These are phyloP conservation scores for Trichoderma sp. DNA, from an alignment of 2,329 filamentous ascomycete genomes.

Conservation along the genomic window DNA sequence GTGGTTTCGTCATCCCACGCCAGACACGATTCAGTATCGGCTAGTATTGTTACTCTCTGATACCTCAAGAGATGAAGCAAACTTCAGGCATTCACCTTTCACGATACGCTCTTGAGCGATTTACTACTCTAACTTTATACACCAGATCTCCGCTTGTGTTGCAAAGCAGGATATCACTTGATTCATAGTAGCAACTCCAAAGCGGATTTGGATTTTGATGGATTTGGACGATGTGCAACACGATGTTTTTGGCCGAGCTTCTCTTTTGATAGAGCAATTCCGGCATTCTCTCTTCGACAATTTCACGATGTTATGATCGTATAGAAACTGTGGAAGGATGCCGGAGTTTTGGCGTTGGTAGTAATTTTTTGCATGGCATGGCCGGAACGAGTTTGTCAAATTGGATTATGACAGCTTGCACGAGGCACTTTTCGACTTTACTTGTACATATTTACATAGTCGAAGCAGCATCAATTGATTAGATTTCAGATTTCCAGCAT, in stretches of 20 bases:
- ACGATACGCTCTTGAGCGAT: constrained; percentile 9
- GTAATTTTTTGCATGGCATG: neutral
- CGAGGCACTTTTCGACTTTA: neutral
- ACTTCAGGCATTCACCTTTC: neutral
- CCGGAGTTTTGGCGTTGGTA: constrained; percentile 16
- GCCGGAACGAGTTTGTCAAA: neutral
- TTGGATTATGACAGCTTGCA: neutral
- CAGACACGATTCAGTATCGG: neutral
- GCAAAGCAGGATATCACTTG: constrained; percentile 13
- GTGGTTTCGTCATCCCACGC: neutral
- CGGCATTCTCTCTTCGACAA: neutral
- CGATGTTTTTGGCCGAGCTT: neutral
- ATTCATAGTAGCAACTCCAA: constrained; percentile 13
- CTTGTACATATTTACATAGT: constrained; percentile 5
- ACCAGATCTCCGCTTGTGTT: constrained; percentile 22
- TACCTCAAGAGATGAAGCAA: neutral
- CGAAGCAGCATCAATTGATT: neutral
- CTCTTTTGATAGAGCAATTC: neutral
- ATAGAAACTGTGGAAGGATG: neutral
- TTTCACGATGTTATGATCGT: neutral
- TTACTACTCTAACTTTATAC: constrained; percentile 23
- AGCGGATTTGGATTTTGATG: constrained; percentile 9
- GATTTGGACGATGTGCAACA: constrained; percentile 8
- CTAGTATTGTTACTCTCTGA: neutral
- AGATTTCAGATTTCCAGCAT: neutral